Percentiles rank a stretch among this genome's conserved stretches.
Conservation (phyloP, 176 grass and related monocot species). For the Triticum dicoccoides region DNA sequence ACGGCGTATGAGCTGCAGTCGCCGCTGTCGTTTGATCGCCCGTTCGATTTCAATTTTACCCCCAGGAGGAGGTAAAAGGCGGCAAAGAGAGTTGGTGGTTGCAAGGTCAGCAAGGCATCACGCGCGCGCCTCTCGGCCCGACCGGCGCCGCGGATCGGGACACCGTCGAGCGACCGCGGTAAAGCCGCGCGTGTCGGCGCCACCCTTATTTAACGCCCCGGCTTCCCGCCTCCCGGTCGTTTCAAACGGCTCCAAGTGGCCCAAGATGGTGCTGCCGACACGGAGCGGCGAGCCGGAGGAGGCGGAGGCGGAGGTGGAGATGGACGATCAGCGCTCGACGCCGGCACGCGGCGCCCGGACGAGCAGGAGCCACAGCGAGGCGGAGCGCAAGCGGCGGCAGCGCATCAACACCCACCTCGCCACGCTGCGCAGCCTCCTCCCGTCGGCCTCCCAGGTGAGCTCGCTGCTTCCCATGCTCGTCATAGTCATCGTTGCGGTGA, state of each 20-base stretch:
- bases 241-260: background rate
- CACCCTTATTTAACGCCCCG: constrained; percentile 19
- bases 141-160: constrained; percentile 35
- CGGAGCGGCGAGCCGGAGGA: constrained; percentile 35
- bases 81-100: background rate
- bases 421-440: constrained; percentile 82
- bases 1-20: constrained; percentile 1
- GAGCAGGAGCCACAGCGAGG: constrained; percentile 81
- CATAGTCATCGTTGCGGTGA: background rate
- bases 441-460: constrained; percentile 67
- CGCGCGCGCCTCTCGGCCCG: constrained; percentile 24
- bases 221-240: constrained; percentile 35
- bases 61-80: background rate
- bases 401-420: constrained; percentile 91
- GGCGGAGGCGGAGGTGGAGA: background rate
- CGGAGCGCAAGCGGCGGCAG: constrained; percentile 81
- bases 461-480: background rate
- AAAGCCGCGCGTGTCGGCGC: constrained; percentile 30
- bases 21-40: background rate
- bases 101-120: background rate
- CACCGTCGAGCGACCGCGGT: constrained; percentile 11
- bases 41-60: background rate
- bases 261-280: constrained; percentile 30
- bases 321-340: constrained; percentile 33
- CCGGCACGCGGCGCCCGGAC: constrained; percentile 5